Base-by-base conservation (phyloP, 2,329 filamentous ascomycete genomes). In the Monilinia vaccinii-corymbosi region DNA sequence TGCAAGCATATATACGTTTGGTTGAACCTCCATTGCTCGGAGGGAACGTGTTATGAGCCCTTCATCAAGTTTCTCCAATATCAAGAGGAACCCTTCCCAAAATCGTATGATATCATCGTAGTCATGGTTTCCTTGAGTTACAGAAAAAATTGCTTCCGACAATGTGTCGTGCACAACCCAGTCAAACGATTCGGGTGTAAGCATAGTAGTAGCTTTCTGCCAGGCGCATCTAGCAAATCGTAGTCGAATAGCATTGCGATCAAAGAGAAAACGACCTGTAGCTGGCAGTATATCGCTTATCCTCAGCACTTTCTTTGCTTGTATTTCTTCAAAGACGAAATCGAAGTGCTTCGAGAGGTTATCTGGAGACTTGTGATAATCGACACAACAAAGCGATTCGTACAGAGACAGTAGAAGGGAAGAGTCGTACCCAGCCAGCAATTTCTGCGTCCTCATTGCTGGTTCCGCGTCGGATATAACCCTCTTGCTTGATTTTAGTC, bases 221-320 rank as follows among this genome's bases (percentile, higher is more conserved):
- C 88, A 92, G 7, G 85, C 83, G 53, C 80, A 76, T 14, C 59
- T 65, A 1, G 89, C 90, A 80, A 91, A 96, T 46, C 78, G 75
- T 44, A 79, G 79, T 55, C 88, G 83, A 51, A 77, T 75, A 28
- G 78, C 74, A 63, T 93, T 84, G 34, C 82, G 76, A 65, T 89
- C 86, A 69, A 96, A 97, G 2, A 97, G 79, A 67, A 97, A 97
- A 23, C 81, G 84, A 3, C 88, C 88, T 79, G 94, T 90, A 14
- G 90, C 89, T 2, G 93, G 92, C 3, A 95, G 80, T 60, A 81
- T 90, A 31, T 85, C 82, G 1, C 84, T 83, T 31, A 96, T 79
- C 69, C 88, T 91, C 21, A 97, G 78, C n/a, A 84, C 83, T 67
- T 83, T 91, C 69, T 87, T 92, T 16, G 83, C 83, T 72, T 93